Evolutionary conservation across 345 rosid species (phyloP).

Genomic region (Camelina hispida): DNA sequence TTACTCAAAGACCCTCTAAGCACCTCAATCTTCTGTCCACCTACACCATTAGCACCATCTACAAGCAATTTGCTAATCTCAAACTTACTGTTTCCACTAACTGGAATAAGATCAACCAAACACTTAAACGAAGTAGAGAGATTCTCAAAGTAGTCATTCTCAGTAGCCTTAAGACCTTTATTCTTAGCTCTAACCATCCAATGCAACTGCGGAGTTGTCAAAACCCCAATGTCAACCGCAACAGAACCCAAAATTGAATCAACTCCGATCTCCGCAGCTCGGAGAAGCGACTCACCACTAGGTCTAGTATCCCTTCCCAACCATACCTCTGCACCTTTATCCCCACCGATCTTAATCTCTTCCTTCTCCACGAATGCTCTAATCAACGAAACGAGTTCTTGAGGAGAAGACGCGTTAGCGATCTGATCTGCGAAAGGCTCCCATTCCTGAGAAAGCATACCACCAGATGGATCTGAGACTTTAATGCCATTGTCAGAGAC

Average conservation of each 20-base stretch:
- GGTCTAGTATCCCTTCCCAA: constrained; percentile 96
- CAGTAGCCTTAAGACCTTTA: constrained; percentile 68
- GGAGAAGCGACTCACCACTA: constrained; percentile 86
- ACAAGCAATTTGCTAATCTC: constrained; percentile 57
- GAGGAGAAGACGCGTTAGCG: constrained; percentile 66
- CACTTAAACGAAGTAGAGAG: constrained; percentile 72
- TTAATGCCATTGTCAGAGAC: constrained; percentile 89
- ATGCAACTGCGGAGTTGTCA: constrained; percentile 94
- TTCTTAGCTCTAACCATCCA: constrained; percentile 95
- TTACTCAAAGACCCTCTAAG: constrained; percentile 57
- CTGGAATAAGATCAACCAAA: constrained; percentile 68
- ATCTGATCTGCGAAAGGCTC: constrained; percentile 90
- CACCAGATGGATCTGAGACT: constrained; percentile 82
- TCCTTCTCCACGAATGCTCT: constrained; percentile 68
- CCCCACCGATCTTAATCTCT: constrained; percentile 54
- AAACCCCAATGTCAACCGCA: constrained; percentile 68
- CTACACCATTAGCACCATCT: constrained; percentile 96
- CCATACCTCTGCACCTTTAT: constrained; percentile 55
- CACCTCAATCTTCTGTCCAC: constrained; percentile 73
- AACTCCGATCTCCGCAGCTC: constrained; percentile 81
- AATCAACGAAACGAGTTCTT: constrained; percentile 62
- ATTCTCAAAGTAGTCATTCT: constrained; percentile 77
- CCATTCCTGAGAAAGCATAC: constrained; percentile 94
- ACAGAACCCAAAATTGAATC: constrained; percentile 67
- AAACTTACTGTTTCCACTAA: constrained; percentile 30